Percentiles rank a stretch among this genome's conserved stretches.
phyloP scores from a whole-genome alignment of 371 early-diverging fungal genomes.

The Saksenaea oblongispora region DNA sequence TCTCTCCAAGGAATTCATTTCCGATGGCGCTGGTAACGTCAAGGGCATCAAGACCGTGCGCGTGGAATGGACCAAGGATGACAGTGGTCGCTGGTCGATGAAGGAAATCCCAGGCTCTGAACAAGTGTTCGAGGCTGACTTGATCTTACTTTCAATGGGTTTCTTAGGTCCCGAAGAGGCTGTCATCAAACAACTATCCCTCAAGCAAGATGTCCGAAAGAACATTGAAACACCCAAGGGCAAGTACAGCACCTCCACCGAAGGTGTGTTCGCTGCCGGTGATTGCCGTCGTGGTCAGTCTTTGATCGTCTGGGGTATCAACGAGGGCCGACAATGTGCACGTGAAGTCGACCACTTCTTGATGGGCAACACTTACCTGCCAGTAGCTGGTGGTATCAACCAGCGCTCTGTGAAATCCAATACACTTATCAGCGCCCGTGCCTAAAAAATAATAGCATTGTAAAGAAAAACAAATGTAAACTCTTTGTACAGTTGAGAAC shows the following conservation, averaged over 20 bases:
- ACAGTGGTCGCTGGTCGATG: conserved; percentile 85
- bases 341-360: conserved; percentile 87
- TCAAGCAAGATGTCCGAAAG: conserved; percentile 75
- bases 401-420: conserved; percentile 47
- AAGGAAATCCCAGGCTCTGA: conserved; percentile 82
- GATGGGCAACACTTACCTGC: conserved; percentile 70
- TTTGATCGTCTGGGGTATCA: conserved; percentile 96
- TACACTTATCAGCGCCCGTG: neutral
- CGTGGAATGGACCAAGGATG: conserved; percentile 91
- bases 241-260: conserved; percentile 75
- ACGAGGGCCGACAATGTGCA: conserved; percentile 95
- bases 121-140: conserved; percentile 83
- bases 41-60: conserved; percentile 92
- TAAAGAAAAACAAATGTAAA: neutral
- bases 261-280: conserved; percentile 92
- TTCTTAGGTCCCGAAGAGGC: conserved; percentile 95
- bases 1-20: conserved; percentile 92
- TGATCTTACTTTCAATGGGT: conserved; percentile 94
- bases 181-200: conserved; percentile 73
- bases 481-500: neutral
- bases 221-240: conserved; percentile 83
- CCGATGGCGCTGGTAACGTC: conserved; percentile 74
- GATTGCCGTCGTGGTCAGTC: conserved; percentile 96
- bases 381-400: conserved; percentile 69
- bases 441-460: neutral